A percentile compares a stretch with the other conserved stretches of the same genome.
These are phyloP conservation scores for Liriodendron chinense DNA, from an alignment of 164 flowering plant species.

Conservation along the genomic window DNA sequence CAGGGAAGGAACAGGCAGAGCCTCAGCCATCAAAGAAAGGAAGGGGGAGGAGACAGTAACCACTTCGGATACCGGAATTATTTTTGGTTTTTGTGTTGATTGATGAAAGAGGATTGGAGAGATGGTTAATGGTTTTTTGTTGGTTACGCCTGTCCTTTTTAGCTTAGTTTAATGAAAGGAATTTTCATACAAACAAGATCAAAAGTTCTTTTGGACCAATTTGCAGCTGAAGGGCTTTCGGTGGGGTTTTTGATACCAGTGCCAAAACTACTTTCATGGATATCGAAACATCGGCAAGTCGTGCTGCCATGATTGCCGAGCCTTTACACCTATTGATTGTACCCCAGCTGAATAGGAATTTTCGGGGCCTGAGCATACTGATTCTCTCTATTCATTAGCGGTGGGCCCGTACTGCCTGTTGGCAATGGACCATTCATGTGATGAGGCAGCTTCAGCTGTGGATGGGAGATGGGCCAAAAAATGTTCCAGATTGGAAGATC, in stretches of 20 bases:
- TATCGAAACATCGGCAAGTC: not conserved
- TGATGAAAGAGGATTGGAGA: not conserved
- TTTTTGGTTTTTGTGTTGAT: not conserved
- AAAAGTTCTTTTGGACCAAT: not conserved
- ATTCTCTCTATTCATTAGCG: not conserved
- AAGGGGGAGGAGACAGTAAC: constrained; percentile 86
- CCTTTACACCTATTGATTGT: not conserved
- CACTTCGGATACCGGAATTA: not conserved
- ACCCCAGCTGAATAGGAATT: not conserved
- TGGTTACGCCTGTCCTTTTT: not conserved
- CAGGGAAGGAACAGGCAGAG: constrained; percentile 76
- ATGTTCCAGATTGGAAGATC: too few species aligned
- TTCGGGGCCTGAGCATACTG: not conserved
- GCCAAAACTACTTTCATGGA: not conserved
- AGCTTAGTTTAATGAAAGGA: not conserved
- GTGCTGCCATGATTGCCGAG: not conserved
- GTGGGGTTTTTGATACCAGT: not conserved
- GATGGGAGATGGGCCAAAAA: too few species aligned
- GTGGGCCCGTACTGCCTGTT: not conserved
- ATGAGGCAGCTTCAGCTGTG: too few species aligned
- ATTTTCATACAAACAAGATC: not conserved
- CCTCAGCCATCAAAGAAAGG: constrained; percentile 78
- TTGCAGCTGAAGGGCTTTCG: not conserved
- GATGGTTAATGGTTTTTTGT: not conserved
- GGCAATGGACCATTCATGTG: not conserved